Evolutionary conservation across 805 yeast species (phyloP), one percentile per base, ranked within the genome.

Genomic region (Metschnikowia arizonensis): DNA sequence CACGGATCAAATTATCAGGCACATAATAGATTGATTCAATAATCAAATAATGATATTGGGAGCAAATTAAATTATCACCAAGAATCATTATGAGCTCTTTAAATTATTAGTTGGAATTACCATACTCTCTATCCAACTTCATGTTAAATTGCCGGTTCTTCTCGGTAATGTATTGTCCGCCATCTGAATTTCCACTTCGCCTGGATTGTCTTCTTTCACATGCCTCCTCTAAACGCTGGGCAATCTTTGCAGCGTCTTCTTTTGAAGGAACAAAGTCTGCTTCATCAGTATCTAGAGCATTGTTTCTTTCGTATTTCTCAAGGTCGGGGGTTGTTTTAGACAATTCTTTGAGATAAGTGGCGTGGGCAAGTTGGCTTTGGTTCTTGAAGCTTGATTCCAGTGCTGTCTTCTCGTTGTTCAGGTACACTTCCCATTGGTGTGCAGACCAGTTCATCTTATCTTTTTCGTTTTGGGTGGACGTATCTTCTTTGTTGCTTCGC

Each of bases 61-160:
- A n/a, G n/a, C n/a, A n/a, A n/a, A n/a, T 24, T 24, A 8, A 24
- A 24, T 10, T 10, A 24, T 24, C 5, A 8, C 26, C 26, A 8
- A 24, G 26, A 15, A 8, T n/a, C n/a, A n/a, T n/a, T n/a, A n/a
- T n/a, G n/a, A n/a, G n/a, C n/a, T n/a, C n/a, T n/a, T n/a, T 3
- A n/a, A 4, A 19, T 2, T 15, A 4, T 14, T n/a, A 33, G 17
- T 33, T 33, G 36, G 31, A 17, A 7, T 29, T n/a, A 3, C 55
- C 55, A 21, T 48, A 53, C 44, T 54, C 56, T 12, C 56, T 28
- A 17, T 54, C 56, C 51, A 86, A 65, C 56, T 86, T 85, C 58
- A 76, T 77, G 63, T 85, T 86, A 63, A 85, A 86, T 53, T 83
- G 82, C 58, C 74, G 77, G 68, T 86, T 86, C 62, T 82, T 82